These are phyloP conservation scores for Chlorociboria aeruginascens DNA, from an alignment of 495 filamentous ascomycete species.

Conservation along the genomic window DNA sequence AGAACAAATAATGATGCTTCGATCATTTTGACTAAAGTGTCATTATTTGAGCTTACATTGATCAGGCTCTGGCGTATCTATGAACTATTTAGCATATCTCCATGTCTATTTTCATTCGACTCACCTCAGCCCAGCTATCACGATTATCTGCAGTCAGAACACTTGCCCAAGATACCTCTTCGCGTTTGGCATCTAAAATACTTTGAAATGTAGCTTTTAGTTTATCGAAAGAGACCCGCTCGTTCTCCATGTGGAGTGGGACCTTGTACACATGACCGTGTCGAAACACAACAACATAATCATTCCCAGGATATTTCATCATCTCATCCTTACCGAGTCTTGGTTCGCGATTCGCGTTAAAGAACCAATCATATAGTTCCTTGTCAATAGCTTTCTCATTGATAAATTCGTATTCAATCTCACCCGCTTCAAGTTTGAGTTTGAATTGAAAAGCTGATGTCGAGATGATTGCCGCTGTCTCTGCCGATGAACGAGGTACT, in stretches of 20 bases:
- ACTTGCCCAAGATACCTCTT: not conserved
- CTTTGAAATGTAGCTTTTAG: not conserved
- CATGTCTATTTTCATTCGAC: too few relatives aligned
- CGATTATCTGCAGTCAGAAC: not conserved
- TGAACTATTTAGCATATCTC: too few relatives aligned
- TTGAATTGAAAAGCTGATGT: not conserved
- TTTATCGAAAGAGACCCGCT: not conserved
- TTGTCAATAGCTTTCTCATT: not conserved
- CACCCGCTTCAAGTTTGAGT: not conserved
- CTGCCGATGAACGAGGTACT: not conserved
- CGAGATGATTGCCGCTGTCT: not conserved
- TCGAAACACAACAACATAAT: constrained; percentile 18
- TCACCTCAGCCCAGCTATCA: not conserved
- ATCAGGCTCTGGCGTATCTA: not conserved
- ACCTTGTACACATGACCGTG: constrained; percentile 19
- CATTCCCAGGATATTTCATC: constrained; percentile 11
- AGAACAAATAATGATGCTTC: not conserved
- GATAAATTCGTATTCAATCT: not conserved
- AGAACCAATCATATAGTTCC: not conserved
- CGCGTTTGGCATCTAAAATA: not conserved
- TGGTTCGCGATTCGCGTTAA: not conserved
- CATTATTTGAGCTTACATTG: not conserved
- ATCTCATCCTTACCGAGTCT: constrained; percentile 12
- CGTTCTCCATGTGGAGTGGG: not conserved
- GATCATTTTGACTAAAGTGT: not conserved